Conservation (phyloP, 2,329 filamentous ascomycete genomes). For the Scedosporium dehoogii region DNA sequence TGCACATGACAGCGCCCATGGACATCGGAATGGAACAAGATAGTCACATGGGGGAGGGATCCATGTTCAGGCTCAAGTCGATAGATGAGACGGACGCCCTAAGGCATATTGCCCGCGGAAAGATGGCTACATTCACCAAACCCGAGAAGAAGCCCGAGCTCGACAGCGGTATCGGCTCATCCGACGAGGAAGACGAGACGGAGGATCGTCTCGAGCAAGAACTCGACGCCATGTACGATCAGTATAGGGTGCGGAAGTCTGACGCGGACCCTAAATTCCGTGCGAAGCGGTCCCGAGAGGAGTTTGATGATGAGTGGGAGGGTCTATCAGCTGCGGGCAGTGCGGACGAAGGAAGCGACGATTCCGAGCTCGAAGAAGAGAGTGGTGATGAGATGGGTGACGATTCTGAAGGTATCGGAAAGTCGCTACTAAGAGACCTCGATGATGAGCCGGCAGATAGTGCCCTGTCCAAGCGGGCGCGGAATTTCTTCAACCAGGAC, state of each 20-base stretch:
- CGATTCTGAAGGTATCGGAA: slow-evolving; percentile 20
- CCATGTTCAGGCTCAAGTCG: slow-evolving; percentile 78
- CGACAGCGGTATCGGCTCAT: slow-evolving; percentile 48
- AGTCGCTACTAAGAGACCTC: slow-evolving; percentile 25
- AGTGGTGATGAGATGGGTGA: slow-evolving; percentile 22
- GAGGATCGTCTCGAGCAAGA: slow-evolving; percentile 75
- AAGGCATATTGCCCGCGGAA: slow-evolving; percentile 54
- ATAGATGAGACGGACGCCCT: slow-evolving; percentile 64
- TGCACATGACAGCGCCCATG: slow-evolving; percentile 93
- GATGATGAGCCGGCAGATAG: slow-evolving; percentile 29
- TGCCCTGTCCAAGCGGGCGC: slow-evolving; percentile 68
- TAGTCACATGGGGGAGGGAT: slow-evolving; percentile 66
- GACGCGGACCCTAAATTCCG: slow-evolving; percentile 77
- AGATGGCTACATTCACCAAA: slow-evolving; percentile 61
- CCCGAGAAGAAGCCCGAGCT: slow-evolving; percentile 37
- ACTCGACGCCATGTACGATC: slow-evolving; percentile 78
- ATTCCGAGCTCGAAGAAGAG: slow-evolving; percentile 43
- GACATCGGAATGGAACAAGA: slow-evolving; percentile 89
- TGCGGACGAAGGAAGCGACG: slow-evolving; percentile 48
- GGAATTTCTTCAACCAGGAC: slow-evolving; percentile 87
- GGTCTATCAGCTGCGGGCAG: slow-evolving; percentile 65
- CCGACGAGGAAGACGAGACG: slow-evolving; percentile 64
- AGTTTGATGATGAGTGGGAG: slow-evolving; percentile 85
- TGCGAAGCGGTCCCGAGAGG: slow-evolving; percentile 77
- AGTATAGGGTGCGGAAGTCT: slow-evolving; percentile 72